Conservation (phyloP, 1,284 basidiomycete genomes). For the Apiotrichum domesticum region DNA sequence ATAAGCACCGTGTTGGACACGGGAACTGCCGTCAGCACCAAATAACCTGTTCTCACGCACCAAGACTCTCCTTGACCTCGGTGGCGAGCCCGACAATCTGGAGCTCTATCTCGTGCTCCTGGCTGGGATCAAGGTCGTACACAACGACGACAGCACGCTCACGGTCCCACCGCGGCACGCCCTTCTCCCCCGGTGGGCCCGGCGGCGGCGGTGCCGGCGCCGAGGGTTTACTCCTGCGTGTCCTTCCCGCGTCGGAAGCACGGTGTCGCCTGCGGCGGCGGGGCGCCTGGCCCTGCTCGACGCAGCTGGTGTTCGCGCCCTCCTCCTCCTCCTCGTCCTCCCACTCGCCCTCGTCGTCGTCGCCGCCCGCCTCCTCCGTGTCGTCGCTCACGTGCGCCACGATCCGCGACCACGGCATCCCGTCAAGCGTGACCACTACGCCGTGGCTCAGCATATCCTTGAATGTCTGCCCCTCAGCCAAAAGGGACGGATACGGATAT, state of each 20-base stretch:
- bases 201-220: too few relatives aligned
- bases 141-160: constrained; percentile 45
- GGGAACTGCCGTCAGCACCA: constrained; percentile 8
- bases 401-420: constrained; percentile 44
- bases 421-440: constrained; percentile 45
- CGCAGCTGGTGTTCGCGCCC: constrained; percentile 10
- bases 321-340: constrained; percentile 17
- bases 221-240: too few relatives aligned
- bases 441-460: constrained; percentile 45
- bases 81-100: constrained; percentile 40
- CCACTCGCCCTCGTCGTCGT: constrained; percentile 17
- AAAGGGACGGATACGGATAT: constrained; percentile 5
- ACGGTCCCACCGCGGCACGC: constrained; percentile 19
- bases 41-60: constrained; percentile 12
- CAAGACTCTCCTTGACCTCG: constrained; percentile 24
- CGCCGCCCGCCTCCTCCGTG: constrained; percentile 17
- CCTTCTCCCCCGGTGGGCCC: not conserved
- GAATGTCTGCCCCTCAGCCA: constrained; percentile 29
- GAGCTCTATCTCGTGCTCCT: constrained; percentile 47
- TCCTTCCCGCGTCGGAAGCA: too few relatives aligned
- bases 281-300: not conserved
- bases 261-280: not conserved
- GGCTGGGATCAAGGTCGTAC: constrained; percentile 42
- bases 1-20: constrained; percentile 39
- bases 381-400: constrained; percentile 46